These are phyloP conservation scores for Fusarium sp. DNA, from an alignment of 2,329 filamentous ascomycete species.

Conservation along the genomic window DNA sequence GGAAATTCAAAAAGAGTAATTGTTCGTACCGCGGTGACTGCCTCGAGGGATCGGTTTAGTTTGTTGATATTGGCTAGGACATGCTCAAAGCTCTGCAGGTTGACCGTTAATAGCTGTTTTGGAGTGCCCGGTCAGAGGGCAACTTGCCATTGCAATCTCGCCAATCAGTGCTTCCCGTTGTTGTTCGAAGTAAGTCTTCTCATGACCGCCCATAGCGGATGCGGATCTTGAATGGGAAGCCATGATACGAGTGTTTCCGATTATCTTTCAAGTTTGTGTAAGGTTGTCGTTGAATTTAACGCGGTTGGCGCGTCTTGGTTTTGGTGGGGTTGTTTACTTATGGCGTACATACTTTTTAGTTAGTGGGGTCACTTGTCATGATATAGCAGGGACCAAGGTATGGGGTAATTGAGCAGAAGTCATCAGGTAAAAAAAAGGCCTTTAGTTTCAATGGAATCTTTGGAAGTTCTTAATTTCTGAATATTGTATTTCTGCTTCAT, in stretches of 20 bases:
- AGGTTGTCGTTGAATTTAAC: conserved; percentile 14
- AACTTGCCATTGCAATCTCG: conserved; percentile 76
- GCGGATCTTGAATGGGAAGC: conserved; percentile 47
- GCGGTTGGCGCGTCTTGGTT: conserved; percentile 18
- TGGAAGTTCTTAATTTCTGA: not conserved
- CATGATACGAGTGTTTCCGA: conserved; percentile 40
- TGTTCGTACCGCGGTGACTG: conserved; percentile 80
- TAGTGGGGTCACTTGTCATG: conserved; percentile 15
- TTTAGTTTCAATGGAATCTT: not conserved
- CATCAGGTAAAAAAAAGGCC: not conserved
- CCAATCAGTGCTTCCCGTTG: conserved; percentile 77
- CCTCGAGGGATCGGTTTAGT: conserved; percentile 90
- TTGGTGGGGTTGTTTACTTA: conserved; percentile 36
- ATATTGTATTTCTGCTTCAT: not conserved
- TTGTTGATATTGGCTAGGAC: conserved; percentile 97
- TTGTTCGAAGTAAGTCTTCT: conserved; percentile 77
- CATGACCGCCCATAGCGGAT: conserved; percentile 46
- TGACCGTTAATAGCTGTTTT: not conserved
- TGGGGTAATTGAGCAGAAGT: not conserved
- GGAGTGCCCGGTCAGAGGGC: not conserved
- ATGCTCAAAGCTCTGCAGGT: conserved; percentile 78
- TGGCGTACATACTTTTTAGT: not conserved
- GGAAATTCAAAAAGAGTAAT: fast-evolving
- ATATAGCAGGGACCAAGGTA: not conserved
- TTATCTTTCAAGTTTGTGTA: not conserved